phyloP scores from a whole-genome alignment of 768 basidiomycete genomes.

The Kwoniella dendrophila region DNA sequence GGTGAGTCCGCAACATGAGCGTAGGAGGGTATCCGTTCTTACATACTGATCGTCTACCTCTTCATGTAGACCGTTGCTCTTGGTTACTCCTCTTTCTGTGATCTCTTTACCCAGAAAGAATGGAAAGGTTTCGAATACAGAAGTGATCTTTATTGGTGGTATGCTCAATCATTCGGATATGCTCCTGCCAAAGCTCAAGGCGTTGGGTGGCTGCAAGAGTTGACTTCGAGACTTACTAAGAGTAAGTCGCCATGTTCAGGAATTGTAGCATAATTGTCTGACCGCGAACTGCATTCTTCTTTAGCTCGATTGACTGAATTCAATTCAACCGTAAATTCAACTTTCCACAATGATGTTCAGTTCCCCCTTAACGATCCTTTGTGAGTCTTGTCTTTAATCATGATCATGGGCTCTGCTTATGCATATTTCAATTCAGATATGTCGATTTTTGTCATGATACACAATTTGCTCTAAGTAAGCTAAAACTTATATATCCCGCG shows the following conservation, averaged over 20 bases:
- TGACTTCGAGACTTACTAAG: slow-evolving; percentile 50
- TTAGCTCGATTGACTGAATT: slow-evolving; percentile 53
- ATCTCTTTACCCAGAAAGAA: slow-evolving; percentile 84
- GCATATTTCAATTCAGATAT: slow-evolving; percentile 43
- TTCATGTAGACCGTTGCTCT: slow-evolving; percentile 74
- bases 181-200: slow-evolving; percentile 66
- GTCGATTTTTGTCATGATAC: slow-evolving; percentile 59
- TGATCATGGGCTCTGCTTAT: neutral
- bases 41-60: neutral
- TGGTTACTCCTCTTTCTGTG: slow-evolving; percentile 88
- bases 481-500: neutral
- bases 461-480: slow-evolving; percentile 36
- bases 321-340: slow-evolving; percentile 83
- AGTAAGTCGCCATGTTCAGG: slow-evolving; percentile 27
- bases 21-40: no score
- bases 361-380: slow-evolving; percentile 51
- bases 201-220: slow-evolving; percentile 54
- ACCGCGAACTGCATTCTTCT: no score
- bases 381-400: slow-evolving; percentile 30
- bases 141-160: slow-evolving; percentile 56
- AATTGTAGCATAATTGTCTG: neutral
- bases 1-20: no score
- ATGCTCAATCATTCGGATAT: slow-evolving; percentile 74
- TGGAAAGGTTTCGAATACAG: slow-evolving; percentile 92
- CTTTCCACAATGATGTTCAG: slow-evolving; percentile 65